Percentiles rank a stretch among this genome's conserved stretches.
Conservation (phyloP, 495 filamentous ascomycete genomes). For the Penicillium bovifimosum region DNA sequence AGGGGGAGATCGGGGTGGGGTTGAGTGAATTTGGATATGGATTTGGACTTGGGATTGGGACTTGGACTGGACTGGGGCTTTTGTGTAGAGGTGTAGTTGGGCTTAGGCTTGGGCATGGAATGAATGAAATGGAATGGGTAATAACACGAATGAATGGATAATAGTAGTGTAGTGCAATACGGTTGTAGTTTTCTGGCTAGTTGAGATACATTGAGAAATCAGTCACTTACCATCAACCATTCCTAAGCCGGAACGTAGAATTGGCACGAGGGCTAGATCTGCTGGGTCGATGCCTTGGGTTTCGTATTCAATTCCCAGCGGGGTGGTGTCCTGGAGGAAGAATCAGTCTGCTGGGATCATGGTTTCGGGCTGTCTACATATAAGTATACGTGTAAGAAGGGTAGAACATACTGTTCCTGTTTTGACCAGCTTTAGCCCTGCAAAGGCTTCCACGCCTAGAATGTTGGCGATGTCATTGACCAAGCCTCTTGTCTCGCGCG, state of each 20-base stretch:
- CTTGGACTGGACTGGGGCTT: too few species aligned
- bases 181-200: neutral
- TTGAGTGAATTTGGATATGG: neutral
- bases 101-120: neutral
- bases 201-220: neutral
- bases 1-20: neutral
- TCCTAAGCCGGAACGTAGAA: slow-evolving; percentile 80
- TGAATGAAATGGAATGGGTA: neutral
- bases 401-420: slow-evolving; percentile 28
- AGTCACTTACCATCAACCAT: slow-evolving; percentile 69
- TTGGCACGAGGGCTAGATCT: slow-evolving; percentile 78
- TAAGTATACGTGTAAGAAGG: too few species aligned
- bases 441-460: slow-evolving; percentile 75
- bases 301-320: slow-evolving; percentile 65
- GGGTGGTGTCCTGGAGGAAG: slow-evolving; percentile 58
- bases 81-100: too few species aligned
- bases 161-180: neutral
- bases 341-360: neutral
- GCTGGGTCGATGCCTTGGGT: slow-evolving; percentile 54
- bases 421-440: slow-evolving; percentile 50
- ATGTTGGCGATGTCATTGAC: slow-evolving; percentile 83
- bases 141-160: neutral
- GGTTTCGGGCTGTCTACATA: too few species aligned
- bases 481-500: slow-evolving; percentile 72
- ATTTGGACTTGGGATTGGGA: neutral